Conservation (phyloP, 75 land plant species). For the Picea sitchensis region DNA sequence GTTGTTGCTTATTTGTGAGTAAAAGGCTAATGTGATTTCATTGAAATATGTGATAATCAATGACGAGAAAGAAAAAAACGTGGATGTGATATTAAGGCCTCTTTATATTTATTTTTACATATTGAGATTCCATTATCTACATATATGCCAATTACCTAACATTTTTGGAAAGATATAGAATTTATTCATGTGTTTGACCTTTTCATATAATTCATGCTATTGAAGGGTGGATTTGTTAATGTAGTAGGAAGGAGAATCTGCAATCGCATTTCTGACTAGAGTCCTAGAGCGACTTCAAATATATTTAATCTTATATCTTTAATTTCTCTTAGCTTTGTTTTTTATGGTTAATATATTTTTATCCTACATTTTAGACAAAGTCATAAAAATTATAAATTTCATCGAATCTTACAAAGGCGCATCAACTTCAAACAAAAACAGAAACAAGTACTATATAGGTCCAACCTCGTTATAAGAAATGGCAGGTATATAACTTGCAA, state of each 20-base stretch:
- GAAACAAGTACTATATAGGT: conserved; percentile 83
- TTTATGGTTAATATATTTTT: background rate
- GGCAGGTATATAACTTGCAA: conserved; percentile 61
- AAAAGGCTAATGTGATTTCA: no score
- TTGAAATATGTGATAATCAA: conserved; percentile 29
- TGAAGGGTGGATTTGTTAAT: no score
- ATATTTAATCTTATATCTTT: no score
- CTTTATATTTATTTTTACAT: conserved; percentile 79
- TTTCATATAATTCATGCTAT: no score
- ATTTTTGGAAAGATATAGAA: no score
- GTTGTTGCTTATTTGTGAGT: no score
- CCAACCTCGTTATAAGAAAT: conserved; percentile 86
- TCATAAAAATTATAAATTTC: background rate
- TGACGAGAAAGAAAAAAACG: conserved; percentile 82
- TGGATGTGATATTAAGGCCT: conserved; percentile 69
- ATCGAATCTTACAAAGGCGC: conserved; percentile 43
- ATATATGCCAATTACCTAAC: no score
- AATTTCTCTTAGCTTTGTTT: no score
- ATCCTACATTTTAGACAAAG: background rate
- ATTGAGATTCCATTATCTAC: conserved; percentile 17
- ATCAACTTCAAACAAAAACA: conserved; percentile 56
- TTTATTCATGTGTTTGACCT: no score
- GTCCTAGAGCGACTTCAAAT: no score
- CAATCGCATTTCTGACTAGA: no score
- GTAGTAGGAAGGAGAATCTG: no score